These are phyloP conservation scores for Hevea brasiliensis DNA, from an alignment of 345 rosid species.

Conservation along the genomic window DNA sequence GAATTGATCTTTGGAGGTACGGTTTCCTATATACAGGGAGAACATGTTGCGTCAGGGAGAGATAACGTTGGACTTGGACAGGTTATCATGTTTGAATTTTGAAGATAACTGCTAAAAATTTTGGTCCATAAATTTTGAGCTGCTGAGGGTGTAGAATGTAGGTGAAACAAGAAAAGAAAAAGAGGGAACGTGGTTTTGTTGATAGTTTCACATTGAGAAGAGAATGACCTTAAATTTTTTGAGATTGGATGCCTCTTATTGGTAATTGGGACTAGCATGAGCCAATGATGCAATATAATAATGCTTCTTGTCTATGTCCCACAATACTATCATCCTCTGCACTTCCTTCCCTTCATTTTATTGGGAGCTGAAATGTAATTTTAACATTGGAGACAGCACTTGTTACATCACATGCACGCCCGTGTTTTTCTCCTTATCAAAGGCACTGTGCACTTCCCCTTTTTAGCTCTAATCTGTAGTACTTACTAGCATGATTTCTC, in stretches of 20 bases:
- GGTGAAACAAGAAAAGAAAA: neutral
- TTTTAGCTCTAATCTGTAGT: conserved; percentile 12
- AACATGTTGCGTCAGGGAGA: neutral
- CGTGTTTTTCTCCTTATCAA: conserved; percentile 16
- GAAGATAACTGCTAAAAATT: neutral
- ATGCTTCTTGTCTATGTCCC: conserved; percentile 35
- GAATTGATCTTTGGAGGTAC: neutral
- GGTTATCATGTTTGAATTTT: neutral
- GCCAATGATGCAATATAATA: conserved; percentile 34
- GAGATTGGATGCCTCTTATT: conserved; percentile 4
- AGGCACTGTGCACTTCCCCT: conserved; percentile 9
- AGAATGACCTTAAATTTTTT: conserved; percentile 1
- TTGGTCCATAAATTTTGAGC: conserved; percentile 5
- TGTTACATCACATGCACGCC: conserved; percentile 29
- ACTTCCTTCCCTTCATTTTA: neutral
- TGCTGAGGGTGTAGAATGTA: neutral
- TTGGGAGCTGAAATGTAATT: conserved; percentile 1
- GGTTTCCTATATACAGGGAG: neutral
- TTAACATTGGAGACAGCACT: conserved; percentile 16
- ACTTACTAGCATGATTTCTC: neutral
- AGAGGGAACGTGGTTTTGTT: conserved; percentile 10
- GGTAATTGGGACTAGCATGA: conserved; percentile 27
- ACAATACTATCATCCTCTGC: neutral
- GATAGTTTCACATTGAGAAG: neutral
- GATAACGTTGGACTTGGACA: neutral